phyloP scores from a whole-genome alignment of 441 rosid species.

The Syzygium malaccense region DNA sequence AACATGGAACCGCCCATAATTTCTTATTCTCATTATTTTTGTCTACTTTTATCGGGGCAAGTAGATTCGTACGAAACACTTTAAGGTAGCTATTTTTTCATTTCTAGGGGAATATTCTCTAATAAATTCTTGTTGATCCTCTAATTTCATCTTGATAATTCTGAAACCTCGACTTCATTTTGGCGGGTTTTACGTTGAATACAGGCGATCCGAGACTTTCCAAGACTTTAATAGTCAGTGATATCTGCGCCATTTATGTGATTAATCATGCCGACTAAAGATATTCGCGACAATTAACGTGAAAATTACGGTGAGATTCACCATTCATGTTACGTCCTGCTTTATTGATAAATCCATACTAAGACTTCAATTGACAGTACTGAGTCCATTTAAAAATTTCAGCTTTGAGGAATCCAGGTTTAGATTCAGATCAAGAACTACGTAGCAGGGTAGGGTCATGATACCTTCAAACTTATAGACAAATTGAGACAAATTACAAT shows the following conservation, averaged over 20 bases:
- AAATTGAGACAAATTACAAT: background rate
- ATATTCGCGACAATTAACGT: background rate
- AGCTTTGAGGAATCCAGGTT: background rate
- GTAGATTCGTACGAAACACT: background rate
- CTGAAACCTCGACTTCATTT: background rate
- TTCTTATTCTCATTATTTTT: background rate
- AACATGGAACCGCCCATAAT: background rate
- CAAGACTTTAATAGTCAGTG: background rate
- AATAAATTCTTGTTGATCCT: background rate
- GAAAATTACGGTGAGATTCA: background rate
- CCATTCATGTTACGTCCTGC: background rate
- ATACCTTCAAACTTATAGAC: background rate
- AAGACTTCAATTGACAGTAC: background rate
- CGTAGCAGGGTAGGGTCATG: background rate
- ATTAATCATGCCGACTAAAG: background rate
- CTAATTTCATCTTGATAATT: background rate
- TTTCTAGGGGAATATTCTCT: background rate
- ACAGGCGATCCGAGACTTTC: background rate
- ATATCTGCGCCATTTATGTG: no score
- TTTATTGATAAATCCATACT: background rate
- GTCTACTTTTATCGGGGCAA: background rate
- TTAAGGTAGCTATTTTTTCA: background rate
- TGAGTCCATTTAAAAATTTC: background rate
- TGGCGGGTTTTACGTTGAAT: rapidly evolving
- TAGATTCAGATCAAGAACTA: background rate